phyloP scores from a whole-genome alignment of 192 early-diverging fungal species.

The Coemansia sp. region DNA sequence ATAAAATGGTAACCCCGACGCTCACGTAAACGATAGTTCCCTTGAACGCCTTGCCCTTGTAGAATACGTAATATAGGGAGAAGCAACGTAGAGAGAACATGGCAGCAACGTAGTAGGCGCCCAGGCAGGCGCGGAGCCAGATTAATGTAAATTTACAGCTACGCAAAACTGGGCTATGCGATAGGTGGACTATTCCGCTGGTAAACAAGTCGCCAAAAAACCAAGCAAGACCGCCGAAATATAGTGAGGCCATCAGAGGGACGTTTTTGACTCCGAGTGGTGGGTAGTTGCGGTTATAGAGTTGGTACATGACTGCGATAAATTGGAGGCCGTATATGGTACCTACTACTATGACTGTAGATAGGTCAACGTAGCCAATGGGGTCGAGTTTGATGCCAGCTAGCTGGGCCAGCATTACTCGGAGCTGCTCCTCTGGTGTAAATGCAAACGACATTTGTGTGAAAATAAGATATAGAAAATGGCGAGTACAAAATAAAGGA shows the following conservation, averaged over 20 bases:
- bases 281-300: slow-evolving; percentile 18
- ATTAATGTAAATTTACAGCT: slow-evolving; percentile 16
- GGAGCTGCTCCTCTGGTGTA: slow-evolving; percentile 9
- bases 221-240: slow-evolving; percentile 5
- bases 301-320: slow-evolving; percentile 17
- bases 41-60: slow-evolving; percentile 18
- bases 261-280: slow-evolving; percentile 25
- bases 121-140: slow-evolving; percentile 15
- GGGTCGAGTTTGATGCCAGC: slow-evolving; percentile 18
- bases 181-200: slow-evolving; percentile 18
- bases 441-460: slow-evolving; percentile 15
- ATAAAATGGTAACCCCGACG: background rate
- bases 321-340: slow-evolving; percentile 8
- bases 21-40: slow-evolving; percentile 8
- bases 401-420: slow-evolving; percentile 8
- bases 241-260: slow-evolving; percentile 7
- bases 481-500: background rate
- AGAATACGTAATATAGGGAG: slow-evolving; percentile 17
- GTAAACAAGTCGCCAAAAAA: slow-evolving; percentile 22
- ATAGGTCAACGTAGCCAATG: slow-evolving; percentile 20
- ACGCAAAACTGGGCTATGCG: background rate
- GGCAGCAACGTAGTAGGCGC: slow-evolving; percentile 7
- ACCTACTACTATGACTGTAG: slow-evolving; percentile 14
- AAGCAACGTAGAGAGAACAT: slow-evolving; percentile 18
- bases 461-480: background rate